phyloP scores from a whole-genome alignment of 768 basidiomycete genomes.

The Kwoniella heveanensis region DNA sequence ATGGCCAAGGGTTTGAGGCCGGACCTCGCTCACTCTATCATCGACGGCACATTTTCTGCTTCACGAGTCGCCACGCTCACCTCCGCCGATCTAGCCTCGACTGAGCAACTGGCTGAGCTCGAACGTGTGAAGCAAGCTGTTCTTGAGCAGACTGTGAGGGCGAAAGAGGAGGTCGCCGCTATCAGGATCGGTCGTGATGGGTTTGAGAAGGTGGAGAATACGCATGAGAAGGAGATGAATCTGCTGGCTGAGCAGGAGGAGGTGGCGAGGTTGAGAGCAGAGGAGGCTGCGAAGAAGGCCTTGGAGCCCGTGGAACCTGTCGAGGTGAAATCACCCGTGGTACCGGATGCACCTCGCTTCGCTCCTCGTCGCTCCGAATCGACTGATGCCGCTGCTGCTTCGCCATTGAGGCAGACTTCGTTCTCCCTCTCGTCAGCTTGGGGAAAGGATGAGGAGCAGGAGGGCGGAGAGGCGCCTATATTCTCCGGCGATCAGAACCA shows the following conservation, averaged over 20 bases:
- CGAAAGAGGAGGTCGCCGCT: slow-evolving; percentile 25
- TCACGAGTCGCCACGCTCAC: slow-evolving; percentile 43
- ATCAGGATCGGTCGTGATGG: slow-evolving; percentile 48
- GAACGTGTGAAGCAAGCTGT: slow-evolving; percentile 32
- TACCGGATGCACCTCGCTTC: slow-evolving; percentile 9
- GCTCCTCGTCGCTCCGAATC: slow-evolving; percentile 16
- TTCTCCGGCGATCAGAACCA: slow-evolving; percentile 26
- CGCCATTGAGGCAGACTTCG: slow-evolving; percentile 13
- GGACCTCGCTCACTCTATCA: slow-evolving; percentile 33
- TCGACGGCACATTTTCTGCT: slow-evolving; percentile 26
- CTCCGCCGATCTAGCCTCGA: slow-evolving; percentile 46
- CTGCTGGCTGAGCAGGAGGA: slow-evolving; percentile 24
- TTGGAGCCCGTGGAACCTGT: background rate
- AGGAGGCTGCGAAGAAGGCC: slow-evolving; percentile 18
- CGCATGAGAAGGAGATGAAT: slow-evolving; percentile 32
- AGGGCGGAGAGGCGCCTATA: background rate
- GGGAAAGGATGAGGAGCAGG: slow-evolving; percentile 12
- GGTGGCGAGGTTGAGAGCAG: slow-evolving; percentile 10
- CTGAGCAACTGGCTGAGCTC: slow-evolving; percentile 42
- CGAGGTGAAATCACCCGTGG: slow-evolving; percentile 10
- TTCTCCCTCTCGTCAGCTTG: slow-evolving; percentile 42
- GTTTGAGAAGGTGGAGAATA: slow-evolving; percentile 41
- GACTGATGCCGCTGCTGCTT: slow-evolving; percentile 6
- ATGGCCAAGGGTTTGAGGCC: slow-evolving; percentile 42
- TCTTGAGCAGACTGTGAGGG: slow-evolving; percentile 39